Percentiles rank a stretch among this genome's conserved stretches.
Evolutionary conservation across 1,284 basidiomycete species (phyloP).

Genomic region (Salmacisia buchloeana): DNA sequence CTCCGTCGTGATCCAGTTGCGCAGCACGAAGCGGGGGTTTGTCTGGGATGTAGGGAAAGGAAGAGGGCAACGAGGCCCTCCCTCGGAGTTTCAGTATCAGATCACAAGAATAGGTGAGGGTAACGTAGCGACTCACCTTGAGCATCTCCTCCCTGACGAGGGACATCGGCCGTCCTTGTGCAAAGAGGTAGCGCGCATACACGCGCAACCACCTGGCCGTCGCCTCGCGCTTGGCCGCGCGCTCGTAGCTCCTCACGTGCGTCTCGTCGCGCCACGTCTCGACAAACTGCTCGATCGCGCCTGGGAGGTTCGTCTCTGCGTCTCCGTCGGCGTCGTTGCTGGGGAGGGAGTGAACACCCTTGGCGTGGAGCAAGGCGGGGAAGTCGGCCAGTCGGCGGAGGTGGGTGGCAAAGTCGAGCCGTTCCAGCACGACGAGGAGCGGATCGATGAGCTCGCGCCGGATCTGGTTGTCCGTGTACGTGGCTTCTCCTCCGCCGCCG

Average conservation of each 20-base stretch:
- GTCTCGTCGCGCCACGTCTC: conserved; percentile 25
- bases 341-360: neutral
- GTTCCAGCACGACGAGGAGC: conserved; percentile 15
- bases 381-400: conserved; percentile 29
- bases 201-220: conserved; percentile 27
- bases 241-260: conserved; percentile 19
- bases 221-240: conserved; percentile 21
- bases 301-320: conserved; percentile 20
- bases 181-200: conserved; percentile 27
- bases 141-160: neutral
- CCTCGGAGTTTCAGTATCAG: neutral
- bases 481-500: conserved; percentile 12
- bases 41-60: conserved; percentile 7
- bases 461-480: conserved; percentile 6
- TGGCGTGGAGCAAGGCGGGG: conserved; percentile 11
- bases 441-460: conserved; percentile 16
- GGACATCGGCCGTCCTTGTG: conserved; percentile 12
- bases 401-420: conserved; percentile 26
- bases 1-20: conserved; percentile 47
- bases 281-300: conserved; percentile 19
- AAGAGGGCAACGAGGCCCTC: neutral
- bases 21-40: conserved; percentile 43
- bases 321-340: neutral
- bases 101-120: neutral
- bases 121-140: neutral